Evolutionary conservation across 805 yeast genomes (phyloP), one percentile per base, ranked within the genome.

Genomic region (Zygoascus flipseniorum): DNA sequence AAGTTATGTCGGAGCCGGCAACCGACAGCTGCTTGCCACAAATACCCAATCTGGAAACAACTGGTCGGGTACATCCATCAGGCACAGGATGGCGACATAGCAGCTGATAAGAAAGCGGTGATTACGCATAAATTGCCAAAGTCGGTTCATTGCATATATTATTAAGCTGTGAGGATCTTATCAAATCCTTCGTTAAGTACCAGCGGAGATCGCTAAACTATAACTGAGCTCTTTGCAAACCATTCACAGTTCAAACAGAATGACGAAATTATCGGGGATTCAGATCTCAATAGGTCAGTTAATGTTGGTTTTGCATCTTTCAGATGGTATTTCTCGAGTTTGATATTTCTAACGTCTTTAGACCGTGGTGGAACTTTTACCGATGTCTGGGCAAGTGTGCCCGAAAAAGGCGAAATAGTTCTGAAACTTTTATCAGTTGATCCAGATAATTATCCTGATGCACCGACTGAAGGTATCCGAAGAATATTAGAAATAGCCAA

Each of bases 391-490:
- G 87, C 72, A 59, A 70, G 73, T 60, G 71, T 80, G 64, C 62
- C 75, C 11, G 70, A 67, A 23, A 73, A 74, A 47, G 79, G 76
- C 43, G 89, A 85, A 62, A 75, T 78, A 35, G 81, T 86, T 1
- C 76, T 89, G 66, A 90, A 89, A 66, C 71, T 89, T 26, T 72
- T 90, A 26, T 88, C 96, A 0, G 96, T 86, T 2, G 97, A 89
- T 62, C 96, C 97, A 0, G 73, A 76, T 23, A 89, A 89, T 69
- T 89, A 89, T 64, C 72, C 76, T 1, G 97, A 90, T 74, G 96
- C 97, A 0, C 95, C 95, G 11, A 74, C 90, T 23, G 97, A 89
- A 70, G 97, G 96, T 9, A 86, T 90, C 41, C 76, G 97, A 58
- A 70, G 93, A 45, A 75, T 87, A 0, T 68, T 90, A 54, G 93